Evolutionary conservation across 1,284 basidiomycete species (phyloP).

Genomic region (Ganoderma multipileum): DNA sequence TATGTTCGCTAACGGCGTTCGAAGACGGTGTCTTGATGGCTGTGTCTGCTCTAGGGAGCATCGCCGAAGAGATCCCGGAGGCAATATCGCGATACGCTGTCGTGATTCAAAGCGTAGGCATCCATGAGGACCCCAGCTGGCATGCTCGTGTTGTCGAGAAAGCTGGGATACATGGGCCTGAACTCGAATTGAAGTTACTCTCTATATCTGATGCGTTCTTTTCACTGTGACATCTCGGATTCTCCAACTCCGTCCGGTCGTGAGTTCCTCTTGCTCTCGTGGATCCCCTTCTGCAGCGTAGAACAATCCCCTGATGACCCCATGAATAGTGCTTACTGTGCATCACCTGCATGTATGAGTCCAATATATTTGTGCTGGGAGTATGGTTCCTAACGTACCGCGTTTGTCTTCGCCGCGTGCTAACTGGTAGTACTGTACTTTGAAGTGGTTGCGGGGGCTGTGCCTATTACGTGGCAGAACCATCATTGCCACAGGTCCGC

Average conservation of each 20-base stretch:
- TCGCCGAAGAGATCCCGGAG: background rate
- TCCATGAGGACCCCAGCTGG: background rate
- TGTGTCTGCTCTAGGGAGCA: background rate
- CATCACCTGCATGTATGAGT: too few relatives aligned
- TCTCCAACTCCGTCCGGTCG: too few relatives aligned
- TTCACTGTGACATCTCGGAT: too few relatives aligned
- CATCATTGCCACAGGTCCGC: background rate
- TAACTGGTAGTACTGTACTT: too few relatives aligned
- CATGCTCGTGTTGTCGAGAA: background rate
- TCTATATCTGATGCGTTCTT: background rate
- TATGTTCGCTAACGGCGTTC: background rate
- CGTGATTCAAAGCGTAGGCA: background rate
- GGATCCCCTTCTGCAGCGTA: too few relatives aligned
- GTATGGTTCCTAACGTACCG: too few relatives aligned
- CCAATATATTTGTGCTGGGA: too few relatives aligned
- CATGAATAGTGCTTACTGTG: too few relatives aligned
- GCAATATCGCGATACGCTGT: background rate
- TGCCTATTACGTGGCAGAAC: background rate
- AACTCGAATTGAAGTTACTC: background rate
- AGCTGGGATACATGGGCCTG: background rate
- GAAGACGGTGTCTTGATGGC: background rate
- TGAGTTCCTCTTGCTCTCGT: too few relatives aligned
- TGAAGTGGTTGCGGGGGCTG: background rate
- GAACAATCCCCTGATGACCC: too few relatives aligned
- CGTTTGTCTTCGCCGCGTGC: too few relatives aligned